Conservation (phyloP, 257 asterid species). For the Verbena officinalis region DNA sequence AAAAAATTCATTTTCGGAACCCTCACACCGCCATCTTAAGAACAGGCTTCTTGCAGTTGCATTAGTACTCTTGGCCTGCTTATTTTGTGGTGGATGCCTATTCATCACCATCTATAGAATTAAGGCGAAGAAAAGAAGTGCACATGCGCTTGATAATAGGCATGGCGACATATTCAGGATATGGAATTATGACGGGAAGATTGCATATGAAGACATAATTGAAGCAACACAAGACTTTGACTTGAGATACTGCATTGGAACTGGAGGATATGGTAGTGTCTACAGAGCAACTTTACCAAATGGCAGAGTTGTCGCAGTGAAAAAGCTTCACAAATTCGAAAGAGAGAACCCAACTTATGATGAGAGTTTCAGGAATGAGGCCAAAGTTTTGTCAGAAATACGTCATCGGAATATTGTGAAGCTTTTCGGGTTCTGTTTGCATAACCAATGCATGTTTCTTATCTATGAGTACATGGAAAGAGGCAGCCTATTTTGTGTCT, state of each 20-base stretch:
- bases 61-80: background rate
- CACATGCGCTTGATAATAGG: no score
- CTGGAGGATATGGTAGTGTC: conserved; percentile 28
- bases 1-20: background rate
- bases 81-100: background rate
- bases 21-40: no score
- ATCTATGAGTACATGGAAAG: conserved; percentile 33
- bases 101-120: background rate
- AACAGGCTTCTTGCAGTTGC: background rate
- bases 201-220: conserved; percentile 13
- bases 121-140: background rate
- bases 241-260: conserved; percentile 12
- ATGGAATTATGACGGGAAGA: conserved; percentile 27
- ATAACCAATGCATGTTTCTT: background rate
- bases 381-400: background rate
- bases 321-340: conserved; percentile 18
- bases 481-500: conserved; percentile 24
- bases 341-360: background rate
- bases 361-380: conserved; percentile 16
- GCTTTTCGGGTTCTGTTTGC: conserved; percentile 20
- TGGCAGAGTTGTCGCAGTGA: conserved; percentile 13
- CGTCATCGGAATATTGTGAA: conserved; percentile 20
- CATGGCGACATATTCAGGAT: conserved; percentile 5
- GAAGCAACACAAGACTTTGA: conserved; percentile 20
- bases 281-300: conserved; percentile 17